Base-by-base conservation (phyloP, 2,329 filamentous ascomycete genomes). In the Dactylellina cionopaga region DNA sequence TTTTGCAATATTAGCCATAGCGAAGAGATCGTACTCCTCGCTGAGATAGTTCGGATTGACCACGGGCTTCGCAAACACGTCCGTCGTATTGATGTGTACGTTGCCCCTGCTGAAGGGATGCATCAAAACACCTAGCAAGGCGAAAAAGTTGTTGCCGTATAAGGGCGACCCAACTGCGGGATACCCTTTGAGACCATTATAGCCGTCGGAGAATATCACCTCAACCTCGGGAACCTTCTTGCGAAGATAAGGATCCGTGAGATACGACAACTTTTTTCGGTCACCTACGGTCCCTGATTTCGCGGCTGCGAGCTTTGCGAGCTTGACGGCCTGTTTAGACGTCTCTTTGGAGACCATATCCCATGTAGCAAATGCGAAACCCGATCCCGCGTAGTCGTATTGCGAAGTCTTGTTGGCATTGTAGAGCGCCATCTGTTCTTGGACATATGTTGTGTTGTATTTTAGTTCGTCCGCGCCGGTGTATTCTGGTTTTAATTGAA, bases 201-300 rank as follows among this genome's bases (percentile, higher is more conserved):
- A 83, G 1, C 81, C 81, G 68, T 83, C 82, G 0, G 81, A 81
- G 74, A 84, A 82, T 64, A 83, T 81, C 33, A 83, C 71, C 75
- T 83, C 82, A 0, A 82, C 74, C 66, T 83, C 80, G 0, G 82
- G 81, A 5, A 83, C 78, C n/a, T 73, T 64, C 3, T 74, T 66
- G 58, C 63, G 77, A 29, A 76, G 56, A 1, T 74, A 52, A 9
- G 64, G 19, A 35, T 82, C 76, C 13, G 77, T 75, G 43, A 85
- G 77, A 65, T 82, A 79, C 4, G 80, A 75, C 0, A 84, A 71
- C 75, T 83, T 83, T 65, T 81, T 81, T 71, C 78, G 68, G 58
- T 81, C 79, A 9, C 81, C 77, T 35, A 77, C 76, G 31, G 78
- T 79, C 2, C 74, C 70, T 2, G 78, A 76, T 5, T 77, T 76